Percentiles rank a stretch among this genome's conserved stretches.
These are phyloP conservation scores for Saccharomycodes ludwigii DNA, from an alignment of 805 yeast genomes.

Conservation along the genomic window DNA sequence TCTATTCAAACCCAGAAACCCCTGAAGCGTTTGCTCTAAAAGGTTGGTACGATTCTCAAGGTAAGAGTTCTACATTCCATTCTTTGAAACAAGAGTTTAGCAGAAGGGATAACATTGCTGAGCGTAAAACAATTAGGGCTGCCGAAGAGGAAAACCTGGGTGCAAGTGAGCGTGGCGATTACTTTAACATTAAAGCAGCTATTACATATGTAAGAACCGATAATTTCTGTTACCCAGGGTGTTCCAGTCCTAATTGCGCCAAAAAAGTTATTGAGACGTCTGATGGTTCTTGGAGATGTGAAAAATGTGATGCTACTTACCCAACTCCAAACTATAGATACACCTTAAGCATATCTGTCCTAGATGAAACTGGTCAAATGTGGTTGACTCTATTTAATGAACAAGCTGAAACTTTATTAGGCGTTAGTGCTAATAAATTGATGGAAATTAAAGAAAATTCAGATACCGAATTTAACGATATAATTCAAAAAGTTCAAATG, in stretches of 20 bases:
- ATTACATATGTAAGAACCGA: conserved; percentile 61
- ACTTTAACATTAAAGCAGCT: conserved; percentile 62
- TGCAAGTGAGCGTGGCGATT: conserved; percentile 66
- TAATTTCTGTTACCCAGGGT: conserved; percentile 82
- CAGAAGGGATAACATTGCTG: conserved; percentile 25
- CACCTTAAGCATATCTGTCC: conserved; percentile 60
- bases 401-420: conserved; percentile 59
- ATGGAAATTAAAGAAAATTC: conserved; percentile 34
- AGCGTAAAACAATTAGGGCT: conserved; percentile 53
- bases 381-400: conserved; percentile 86
- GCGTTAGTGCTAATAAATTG: conserved; percentile 49
- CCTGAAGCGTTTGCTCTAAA: conserved; percentile 78
- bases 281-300: conserved; percentile 84
- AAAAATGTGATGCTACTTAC: conserved; percentile 66
- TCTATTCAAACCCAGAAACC: conserved; percentile 75
- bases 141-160: conserved; percentile 63
- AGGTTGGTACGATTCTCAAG: conserved; percentile 90
- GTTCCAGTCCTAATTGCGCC: conserved; percentile 64
- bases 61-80: conserved; percentile 49
- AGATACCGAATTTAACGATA: conserved; percentile 31
- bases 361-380: conserved; percentile 70
- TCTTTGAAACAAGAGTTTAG: conserved; percentile 40
- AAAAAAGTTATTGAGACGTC: conserved; percentile 69
- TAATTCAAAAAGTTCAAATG: conserved; percentile 42
- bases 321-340: conserved; percentile 68